These are phyloP conservation scores for Microsporum audouinii DNA, from an alignment of 2,329 filamentous ascomycete genomes.

Conservation along the genomic window DNA sequence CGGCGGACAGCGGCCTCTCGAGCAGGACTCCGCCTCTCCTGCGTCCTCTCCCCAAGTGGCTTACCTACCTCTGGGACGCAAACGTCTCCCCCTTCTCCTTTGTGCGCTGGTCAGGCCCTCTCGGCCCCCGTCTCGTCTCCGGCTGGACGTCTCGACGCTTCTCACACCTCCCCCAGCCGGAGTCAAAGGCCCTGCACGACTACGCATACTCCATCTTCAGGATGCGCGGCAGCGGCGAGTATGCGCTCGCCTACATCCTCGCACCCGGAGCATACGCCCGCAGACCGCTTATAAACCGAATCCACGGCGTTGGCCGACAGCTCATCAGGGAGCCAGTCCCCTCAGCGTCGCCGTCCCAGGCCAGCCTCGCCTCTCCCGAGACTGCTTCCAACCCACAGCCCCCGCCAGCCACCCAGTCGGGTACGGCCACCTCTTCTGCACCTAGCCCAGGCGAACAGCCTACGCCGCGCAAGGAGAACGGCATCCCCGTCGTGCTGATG, in stretches of 20 bases:
- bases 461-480: conserved; percentile 42
- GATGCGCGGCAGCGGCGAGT: conserved; percentile 84
- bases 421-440: neutral
- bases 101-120: conserved; percentile 73
- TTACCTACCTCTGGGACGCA: conserved; percentile 90
- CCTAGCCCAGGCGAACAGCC: conserved; percentile 11
- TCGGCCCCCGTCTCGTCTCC: conserved; percentile 83
- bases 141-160: conserved; percentile 92
- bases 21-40: conserved; percentile 37
- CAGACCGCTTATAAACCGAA: conserved; percentile 72
- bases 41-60: conserved; percentile 65
- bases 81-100: conserved; percentile 93
- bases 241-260: conserved; percentile 81
- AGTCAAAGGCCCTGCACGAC: conserved; percentile 75
- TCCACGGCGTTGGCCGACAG: conserved; percentile 77
- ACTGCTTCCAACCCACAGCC: conserved; percentile 11
- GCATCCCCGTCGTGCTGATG: conserved; percentile 79
- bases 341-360: conserved; percentile 7
- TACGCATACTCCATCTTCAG: conserved; percentile 93
- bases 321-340: conserved; percentile 23
- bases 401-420: neutral
- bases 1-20: conserved; percentile 23
- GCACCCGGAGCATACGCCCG: conserved; percentile 89
- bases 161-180: conserved; percentile 67
- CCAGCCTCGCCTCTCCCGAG: conserved; percentile 13